phyloP scores from a whole-genome alignment of 2,329 filamentous ascomycete genomes.

The Verticillium dahliae region DNA sequence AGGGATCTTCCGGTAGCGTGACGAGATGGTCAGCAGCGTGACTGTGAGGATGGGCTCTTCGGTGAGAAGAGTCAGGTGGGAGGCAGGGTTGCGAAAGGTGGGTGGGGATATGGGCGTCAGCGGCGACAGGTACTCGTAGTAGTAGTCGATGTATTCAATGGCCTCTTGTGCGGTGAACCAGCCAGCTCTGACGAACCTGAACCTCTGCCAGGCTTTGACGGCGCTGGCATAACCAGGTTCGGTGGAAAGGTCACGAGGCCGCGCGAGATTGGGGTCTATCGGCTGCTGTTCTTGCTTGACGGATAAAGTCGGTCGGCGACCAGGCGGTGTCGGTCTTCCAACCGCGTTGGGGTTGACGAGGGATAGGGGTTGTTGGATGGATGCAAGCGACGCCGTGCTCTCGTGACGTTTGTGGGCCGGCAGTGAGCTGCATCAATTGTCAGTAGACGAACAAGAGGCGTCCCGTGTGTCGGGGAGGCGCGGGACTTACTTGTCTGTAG shows the following conservation, averaged over 20 bases:
- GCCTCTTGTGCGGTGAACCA: slow-evolving; percentile 95
- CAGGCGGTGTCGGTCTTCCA: slow-evolving; percentile 5
- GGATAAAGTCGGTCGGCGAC: slow-evolving; percentile 1
- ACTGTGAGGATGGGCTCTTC: slow-evolving; percentile 92
- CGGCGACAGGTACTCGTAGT: slow-evolving; percentile 85
- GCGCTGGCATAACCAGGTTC: slow-evolving; percentile 61
- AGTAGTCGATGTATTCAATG: slow-evolving; percentile 91
- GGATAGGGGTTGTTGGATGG: slow-evolving; percentile 5
- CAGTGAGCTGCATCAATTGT: neutral
- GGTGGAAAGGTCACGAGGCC: slow-evolving; percentile 31
- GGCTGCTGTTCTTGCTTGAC: slow-evolving; percentile 26
- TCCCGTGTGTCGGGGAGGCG: neutral
- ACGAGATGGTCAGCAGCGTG: slow-evolving; percentile 84
- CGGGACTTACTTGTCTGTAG: slow-evolving; percentile 49
- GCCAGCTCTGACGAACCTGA: slow-evolving; percentile 90
- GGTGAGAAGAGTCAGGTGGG: slow-evolving; percentile 71
- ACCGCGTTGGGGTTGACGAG: slow-evolving; percentile 9
- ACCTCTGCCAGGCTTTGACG: slow-evolving; percentile 80
- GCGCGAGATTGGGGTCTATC: slow-evolving; percentile 40
- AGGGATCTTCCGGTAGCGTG: slow-evolving; percentile 73
- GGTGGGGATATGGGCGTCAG: slow-evolving; percentile 91
- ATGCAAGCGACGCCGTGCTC: slow-evolving; percentile 18
- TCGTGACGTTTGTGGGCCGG: slow-evolving; percentile 21
- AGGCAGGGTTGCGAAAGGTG: slow-evolving; percentile 76
- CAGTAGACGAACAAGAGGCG: neutral